These are phyloP conservation scores for Cladophialophora immunda DNA, from an alignment of 2,329 filamentous ascomycete species.

Conservation along the genomic window DNA sequence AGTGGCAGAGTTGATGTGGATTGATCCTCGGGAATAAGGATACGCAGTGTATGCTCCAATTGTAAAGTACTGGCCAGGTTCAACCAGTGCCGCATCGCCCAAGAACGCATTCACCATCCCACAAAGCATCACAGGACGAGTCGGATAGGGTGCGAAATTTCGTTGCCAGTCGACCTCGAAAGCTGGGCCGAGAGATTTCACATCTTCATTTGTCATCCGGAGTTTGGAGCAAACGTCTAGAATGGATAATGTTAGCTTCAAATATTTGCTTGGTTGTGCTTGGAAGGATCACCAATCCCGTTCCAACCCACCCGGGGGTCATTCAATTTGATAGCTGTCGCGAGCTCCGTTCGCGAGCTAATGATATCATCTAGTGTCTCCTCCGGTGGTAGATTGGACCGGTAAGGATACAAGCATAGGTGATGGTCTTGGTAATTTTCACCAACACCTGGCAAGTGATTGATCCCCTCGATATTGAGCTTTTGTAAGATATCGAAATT, in stretches of 20 bases:
- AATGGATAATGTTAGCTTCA: too few relatives aligned
- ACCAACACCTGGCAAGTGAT: constrained; percentile 57
- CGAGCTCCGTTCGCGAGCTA: background rate
- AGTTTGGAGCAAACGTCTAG: too few relatives aligned
- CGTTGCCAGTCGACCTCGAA: background rate
- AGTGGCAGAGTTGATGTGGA: constrained; percentile 59
- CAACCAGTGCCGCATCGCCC: constrained; percentile 41
- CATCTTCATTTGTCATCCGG: background rate
- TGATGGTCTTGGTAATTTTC: constrained; percentile 64
- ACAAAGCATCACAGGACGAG: background rate
- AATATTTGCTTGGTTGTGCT: background rate
- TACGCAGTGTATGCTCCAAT: constrained; percentile 49
- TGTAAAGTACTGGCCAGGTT: constrained; percentile 40
- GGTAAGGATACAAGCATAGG: constrained; percentile 63
- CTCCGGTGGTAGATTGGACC: constrained; percentile 38
- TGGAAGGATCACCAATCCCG: constrained; percentile 41
- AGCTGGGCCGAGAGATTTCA: background rate
- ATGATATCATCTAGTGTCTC: constrained; percentile 1
- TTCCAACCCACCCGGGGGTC: background rate
- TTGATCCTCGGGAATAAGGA: constrained; percentile 62
- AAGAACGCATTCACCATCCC: constrained; percentile 13
- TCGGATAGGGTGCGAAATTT: background rate
- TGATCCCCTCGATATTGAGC: constrained; percentile 53
- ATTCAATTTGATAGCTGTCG: background rate
- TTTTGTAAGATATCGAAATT: constrained; percentile 52